A percentile compares a stretch with the other conserved stretches of the same genome.
Evolutionary conservation across 2,329 filamentous ascomycete species (phyloP).

Genomic region (Ascomycota sp.): DNA sequence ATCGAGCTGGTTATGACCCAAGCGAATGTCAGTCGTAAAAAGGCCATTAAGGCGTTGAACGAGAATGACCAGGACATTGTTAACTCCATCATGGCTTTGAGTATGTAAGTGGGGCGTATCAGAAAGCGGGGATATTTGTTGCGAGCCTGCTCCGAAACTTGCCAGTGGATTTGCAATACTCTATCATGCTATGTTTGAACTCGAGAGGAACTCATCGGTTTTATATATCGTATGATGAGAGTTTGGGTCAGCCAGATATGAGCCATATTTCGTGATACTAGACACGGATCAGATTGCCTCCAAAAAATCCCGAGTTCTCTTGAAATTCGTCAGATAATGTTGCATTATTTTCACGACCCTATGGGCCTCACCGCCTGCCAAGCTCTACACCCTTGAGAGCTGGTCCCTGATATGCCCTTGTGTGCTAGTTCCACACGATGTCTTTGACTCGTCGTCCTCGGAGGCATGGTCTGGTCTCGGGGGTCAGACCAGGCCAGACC

Average conservation of each 20-base stretch:
- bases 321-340: too few species aligned
- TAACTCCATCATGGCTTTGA: slow-evolving; percentile 99
- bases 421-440: too few species aligned
- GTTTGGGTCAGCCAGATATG: too few species aligned
- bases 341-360: too few species aligned
- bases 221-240: too few species aligned
- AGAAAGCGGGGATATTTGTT: slow-evolving; percentile 3
- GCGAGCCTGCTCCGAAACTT: slow-evolving; percentile 7
- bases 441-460: neutral
- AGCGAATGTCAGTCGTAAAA: slow-evolving; percentile 89
- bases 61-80: slow-evolving; percentile 99
- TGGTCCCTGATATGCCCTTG: too few species aligned
- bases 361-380: too few species aligned
- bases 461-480: neutral
- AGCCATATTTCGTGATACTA: too few species aligned
- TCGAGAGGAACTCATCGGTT: too few species aligned
- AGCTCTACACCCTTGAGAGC: too few species aligned
- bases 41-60: slow-evolving; percentile 94
- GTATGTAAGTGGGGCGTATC: slow-evolving; percentile 34
- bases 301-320: too few species aligned
- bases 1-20: slow-evolving; percentile 99
- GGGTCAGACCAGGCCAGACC: neutral
- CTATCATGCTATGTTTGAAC: slow-evolving; percentile 1
- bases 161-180: slow-evolving; percentile 11
- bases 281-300: too few species aligned